Base-by-base conservation (phyloP, 768 basidiomycete species). In the Hypholoma sublateritium region DNA sequence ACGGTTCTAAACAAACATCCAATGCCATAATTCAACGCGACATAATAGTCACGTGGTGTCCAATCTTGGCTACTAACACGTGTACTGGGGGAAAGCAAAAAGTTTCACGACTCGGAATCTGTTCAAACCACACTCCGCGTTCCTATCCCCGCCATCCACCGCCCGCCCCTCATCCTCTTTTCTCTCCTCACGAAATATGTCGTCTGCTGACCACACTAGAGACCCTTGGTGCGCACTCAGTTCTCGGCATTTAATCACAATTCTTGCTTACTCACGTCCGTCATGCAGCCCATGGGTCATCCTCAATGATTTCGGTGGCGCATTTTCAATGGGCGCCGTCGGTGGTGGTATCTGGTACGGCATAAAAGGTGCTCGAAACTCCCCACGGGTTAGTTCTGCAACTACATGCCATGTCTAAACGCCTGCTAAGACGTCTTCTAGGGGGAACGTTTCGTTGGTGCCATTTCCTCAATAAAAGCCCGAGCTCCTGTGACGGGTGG, bases 281-380 rank as follows among this genome's bases (percentile, higher is more conserved):
- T 56, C 42, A 24, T 17, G 13, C 54, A 98, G 96, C 76, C 96
- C 96, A 66, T 98, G 95, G 93, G 95, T 98, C 51, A 91, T 98
- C 70, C 87, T 98, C 65, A 97, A 93, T 79, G 96, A 98, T 78
- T 96, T 95, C 73, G 95, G 96, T 58, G 95, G 94, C 59, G 95
- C 95, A 12, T 96, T 97, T 74, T 85, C 95, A 16, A 98, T 98
- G 95, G 95, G 95, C 71, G 93, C 95, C 35, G 88, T 98, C 54
- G 96, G 96, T 66, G 96, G 96, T 67, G 94, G 91, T 62, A 93
- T 98, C 68, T 98, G 96, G 96, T 95, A 98, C 74, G 93, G 95
- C 55, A 94, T 98, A 65, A 98, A 98, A 76, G 96, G 96, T 58
- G 94, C 95, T 6, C 83, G 96, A 66, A 98, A 98, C 75, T 96